Evolutionary conservation across 352 stramenopile species (phyloP), one percentile per base, ranked within the genome.

Genomic region (Pythium rhizo-oryzae): DNA sequence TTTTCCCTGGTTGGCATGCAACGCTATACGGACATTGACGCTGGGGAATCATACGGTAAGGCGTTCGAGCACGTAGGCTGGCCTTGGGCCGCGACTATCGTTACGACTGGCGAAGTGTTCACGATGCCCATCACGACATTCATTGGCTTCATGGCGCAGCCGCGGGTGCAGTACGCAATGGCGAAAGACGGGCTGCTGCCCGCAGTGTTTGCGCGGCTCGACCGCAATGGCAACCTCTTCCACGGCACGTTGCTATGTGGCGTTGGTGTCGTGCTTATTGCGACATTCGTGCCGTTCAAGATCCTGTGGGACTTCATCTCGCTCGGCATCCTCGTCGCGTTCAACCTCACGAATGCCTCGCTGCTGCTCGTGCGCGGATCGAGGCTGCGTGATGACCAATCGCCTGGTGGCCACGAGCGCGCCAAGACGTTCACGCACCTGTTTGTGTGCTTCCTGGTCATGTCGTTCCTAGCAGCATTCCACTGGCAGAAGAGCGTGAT

Each of bases 51-150:
- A 8, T 96, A 85, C 59, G 87, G 87, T 3, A 85, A 84, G 39
- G 89, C 84, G 0, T 95, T 97, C n/a, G 75, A 77, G n/a, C 78
- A 80, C 59, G 60, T 81, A 0, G 87, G 87, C 0, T 75, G 76
- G 69, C 46, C 78, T 7, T 92, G 90, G 89, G 85, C 88, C 0
- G 86, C 87, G 28, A 86, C 96, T 4, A 75, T 98, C 51, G 89
- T 97, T 4, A 87, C 90, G 3, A 86, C 85, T 4, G 96, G 96
- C 24, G 96, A 99, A 72, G 82, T 99, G 4, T 67, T 98, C 30
- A 98, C 94, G 18, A 96, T 99, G 76, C 96, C 96, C 0, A 90
- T 99, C 43, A 97, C 97, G n/a, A 90, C 97, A 8, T 89, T 99
- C 41, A 97, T 99, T 37, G 95, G 91, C 15, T 97, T 99, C 44